Evolutionary conservation across 805 yeast genomes (phyloP).

Genomic region (Kuraishia ogatae): DNA sequence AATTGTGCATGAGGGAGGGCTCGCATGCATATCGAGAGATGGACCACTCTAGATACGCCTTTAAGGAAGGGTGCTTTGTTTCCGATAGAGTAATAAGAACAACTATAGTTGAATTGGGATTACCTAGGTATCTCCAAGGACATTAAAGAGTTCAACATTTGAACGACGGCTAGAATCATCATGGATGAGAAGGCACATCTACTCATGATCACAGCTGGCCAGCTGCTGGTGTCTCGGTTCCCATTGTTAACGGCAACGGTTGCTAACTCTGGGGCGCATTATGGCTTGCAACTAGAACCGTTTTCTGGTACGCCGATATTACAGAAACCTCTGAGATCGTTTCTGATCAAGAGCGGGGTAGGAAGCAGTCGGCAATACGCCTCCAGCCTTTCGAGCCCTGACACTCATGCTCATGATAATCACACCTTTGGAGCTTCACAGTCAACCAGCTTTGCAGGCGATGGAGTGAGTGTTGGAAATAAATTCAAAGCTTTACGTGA

Average conservation of each 20-base stretch:
- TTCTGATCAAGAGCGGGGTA: no score
- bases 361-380: neutral
- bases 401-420: neutral
- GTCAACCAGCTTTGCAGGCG: no score
- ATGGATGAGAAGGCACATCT: neutral
- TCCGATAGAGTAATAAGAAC: no score
- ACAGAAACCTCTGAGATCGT: neutral
- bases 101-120: no score
- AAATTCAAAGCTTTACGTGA: conserved; percentile 23
- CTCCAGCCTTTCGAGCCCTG: neutral
- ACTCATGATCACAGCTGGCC: neutral
- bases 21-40: no score
- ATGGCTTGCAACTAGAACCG: neutral
- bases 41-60: no score
- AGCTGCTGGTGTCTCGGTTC: neutral
- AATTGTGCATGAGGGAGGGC: no score
- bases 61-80: no score
- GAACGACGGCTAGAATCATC: no score
- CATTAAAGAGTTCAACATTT: no score
- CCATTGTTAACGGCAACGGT: neutral
- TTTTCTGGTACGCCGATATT: neutral
- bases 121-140: no score
- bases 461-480: conserved; percentile 7
- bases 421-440: neutral
- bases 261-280: neutral